Base-by-base conservation (phyloP, 768 basidiomycete species). In the Pleurotus tuoliensis region DNA sequence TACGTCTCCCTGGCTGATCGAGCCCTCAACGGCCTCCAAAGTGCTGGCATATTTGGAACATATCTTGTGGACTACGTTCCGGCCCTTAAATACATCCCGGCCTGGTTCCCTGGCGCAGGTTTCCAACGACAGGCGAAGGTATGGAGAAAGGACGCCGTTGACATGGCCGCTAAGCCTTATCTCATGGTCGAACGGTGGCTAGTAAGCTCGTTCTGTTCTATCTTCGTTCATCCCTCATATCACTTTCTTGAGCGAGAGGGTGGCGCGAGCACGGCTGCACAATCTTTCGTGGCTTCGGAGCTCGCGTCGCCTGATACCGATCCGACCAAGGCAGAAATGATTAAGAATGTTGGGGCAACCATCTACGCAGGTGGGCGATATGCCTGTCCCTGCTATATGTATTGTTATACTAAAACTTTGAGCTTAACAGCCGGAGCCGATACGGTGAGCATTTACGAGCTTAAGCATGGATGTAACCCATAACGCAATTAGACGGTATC, bases 341-440 rank as follows among this genome's bases (percentile, higher is more conserved):
- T 78, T 3, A 76, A 71, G 59, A 77, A 77, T 50, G 71, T 75
- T 9, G 73, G 76, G 7, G 77, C 71, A 4, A 77, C 76, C 18
- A 66, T 72, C 22, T 79, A 74, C 58, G 71, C 75, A 60, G 77
- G 74, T 74, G 60, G 20, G 64, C 58, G 25, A 15, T 25, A 55
- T 22, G 13, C 25, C 25, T 27, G 16, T 27, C 22, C n/a, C 41
- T n/a, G 16, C 20, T 18, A 40, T 12, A 34, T 24, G 8, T 45
- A n/a, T 12, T 6, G 15, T 27, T 39, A 27, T 45, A 9, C 16
- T 20, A 18, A n/a, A 37, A 25, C 25, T 44, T n/a, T 4, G 11
- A n/a, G 5, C 41, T 13, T 22, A 16, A 40, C 56, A 63, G 67
- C 67, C 52, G 69, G 69, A 2, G 64, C 72, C 4, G 75, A 74